These are phyloP conservation scores for Claviceps capensis DNA, from an alignment of 2,329 filamentous ascomycete genomes.

Conservation along the genomic window DNA sequence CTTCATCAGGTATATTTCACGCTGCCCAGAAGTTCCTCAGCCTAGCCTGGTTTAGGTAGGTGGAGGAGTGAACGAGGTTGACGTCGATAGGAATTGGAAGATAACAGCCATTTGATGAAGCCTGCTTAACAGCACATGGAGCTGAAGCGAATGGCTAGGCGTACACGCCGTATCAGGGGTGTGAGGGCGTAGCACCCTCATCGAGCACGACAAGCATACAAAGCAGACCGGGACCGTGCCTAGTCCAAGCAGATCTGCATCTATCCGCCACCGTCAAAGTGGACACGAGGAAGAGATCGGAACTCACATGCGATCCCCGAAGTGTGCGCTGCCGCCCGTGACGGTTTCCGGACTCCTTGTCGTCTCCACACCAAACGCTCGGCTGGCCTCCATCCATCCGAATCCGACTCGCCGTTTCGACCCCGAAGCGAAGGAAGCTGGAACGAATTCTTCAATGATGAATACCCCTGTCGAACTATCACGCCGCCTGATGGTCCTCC, in stretches of 20 bases:
- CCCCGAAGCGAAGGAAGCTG: not conserved
- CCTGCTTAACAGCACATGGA: not conserved
- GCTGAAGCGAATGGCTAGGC: not conserved
- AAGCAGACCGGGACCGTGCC: not conserved
- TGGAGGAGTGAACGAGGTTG: not conserved
- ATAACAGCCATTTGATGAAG: not conserved
- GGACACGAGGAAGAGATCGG: constrained; percentile 7
- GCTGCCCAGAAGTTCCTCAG: constrained; percentile 5
- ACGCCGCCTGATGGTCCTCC: not conserved
- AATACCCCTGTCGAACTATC: not conserved
- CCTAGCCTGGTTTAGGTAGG: constrained; percentile 8
- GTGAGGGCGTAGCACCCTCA: not conserved
- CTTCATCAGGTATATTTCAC: no score
- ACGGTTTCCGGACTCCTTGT: not conserved
- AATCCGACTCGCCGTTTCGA: not conserved
- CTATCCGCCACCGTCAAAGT: constrained; percentile 4
- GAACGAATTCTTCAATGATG: not conserved
- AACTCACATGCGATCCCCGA: constrained; percentile 5
- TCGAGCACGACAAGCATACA: not conserved
- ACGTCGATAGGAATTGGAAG: not conserved
- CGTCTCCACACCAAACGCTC: not conserved
- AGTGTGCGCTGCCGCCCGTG: not conserved
- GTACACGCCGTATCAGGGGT: not conserved
- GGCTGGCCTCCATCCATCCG: not conserved
- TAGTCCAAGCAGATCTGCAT: constrained; percentile 4